These are phyloP conservation scores for Boletus subparvulus DNA, from an alignment of 768 basidiomycete species.

Conservation along the genomic window DNA sequence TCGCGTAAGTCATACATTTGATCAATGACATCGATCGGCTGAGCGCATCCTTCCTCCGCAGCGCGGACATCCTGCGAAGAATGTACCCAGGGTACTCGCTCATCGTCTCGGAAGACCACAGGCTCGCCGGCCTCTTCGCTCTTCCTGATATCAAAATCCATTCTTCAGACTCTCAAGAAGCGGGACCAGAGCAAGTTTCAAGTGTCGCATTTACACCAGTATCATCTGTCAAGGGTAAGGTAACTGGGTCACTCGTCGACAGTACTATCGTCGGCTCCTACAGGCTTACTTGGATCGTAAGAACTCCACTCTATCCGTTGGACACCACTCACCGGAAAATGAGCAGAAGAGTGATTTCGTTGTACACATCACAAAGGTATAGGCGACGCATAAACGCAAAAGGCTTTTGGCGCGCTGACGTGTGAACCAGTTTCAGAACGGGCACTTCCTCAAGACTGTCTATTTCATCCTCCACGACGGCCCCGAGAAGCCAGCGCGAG, in stretches of 20 bases:
- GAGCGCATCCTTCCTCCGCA: constrained; percentile 5
- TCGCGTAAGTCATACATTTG: constrained; percentile 39
- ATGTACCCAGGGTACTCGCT: constrained; percentile 64
- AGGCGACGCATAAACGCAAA: constrained; percentile 9
- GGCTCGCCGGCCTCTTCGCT: constrained; percentile 46
- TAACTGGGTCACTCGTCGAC: constrained; percentile 56
- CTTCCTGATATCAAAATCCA: constrained; percentile 50
- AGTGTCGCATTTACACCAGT: constrained; percentile 50
- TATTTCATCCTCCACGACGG: constrained; percentile 64
- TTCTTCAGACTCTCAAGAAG: constrained; percentile 48
- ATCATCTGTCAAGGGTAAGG: constrained; percentile 36
- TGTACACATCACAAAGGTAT: constrained; percentile 51
- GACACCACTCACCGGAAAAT: constrained; percentile 1
- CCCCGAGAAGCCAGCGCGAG: constrained; percentile 47
- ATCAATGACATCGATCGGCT: constrained; percentile 6
- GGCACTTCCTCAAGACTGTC: constrained; percentile 26
- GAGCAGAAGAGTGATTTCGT: constrained; percentile 55
- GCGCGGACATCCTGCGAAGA: constrained; percentile 50
- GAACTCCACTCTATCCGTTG: constrained; percentile 13
- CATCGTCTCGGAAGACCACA: constrained; percentile 48
- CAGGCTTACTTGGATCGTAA: constrained; percentile 57
- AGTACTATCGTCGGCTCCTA: constrained; percentile 54
- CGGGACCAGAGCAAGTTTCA: constrained; percentile 48
- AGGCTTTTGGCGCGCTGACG: not conserved
- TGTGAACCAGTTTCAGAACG: constrained; percentile 30